Evolutionary conservation across 306 rosid species (phyloP).

Genomic region (Dalbergia cultrata): DNA sequence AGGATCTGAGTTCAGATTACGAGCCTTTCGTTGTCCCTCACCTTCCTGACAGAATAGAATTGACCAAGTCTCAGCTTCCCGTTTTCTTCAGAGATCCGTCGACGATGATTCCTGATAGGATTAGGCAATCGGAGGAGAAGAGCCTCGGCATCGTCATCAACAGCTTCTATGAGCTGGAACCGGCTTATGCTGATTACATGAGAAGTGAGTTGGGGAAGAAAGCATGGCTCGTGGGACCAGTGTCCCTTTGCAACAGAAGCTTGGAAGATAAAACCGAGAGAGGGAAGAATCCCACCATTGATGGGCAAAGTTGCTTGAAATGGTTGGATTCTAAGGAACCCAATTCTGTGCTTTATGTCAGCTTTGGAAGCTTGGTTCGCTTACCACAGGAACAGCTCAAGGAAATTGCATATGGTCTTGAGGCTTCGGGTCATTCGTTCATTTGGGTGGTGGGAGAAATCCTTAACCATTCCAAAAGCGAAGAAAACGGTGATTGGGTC

Average conservation of each 20-base stretch:
- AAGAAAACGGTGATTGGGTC: conserved; percentile 35
- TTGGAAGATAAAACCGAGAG: conserved; percentile 53
- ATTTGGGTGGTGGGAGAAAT: conserved; percentile 74
- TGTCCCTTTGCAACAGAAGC: conserved; percentile 61
- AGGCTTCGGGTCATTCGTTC: conserved; percentile 60
- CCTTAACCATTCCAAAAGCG: neutral
- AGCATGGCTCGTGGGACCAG: conserved; percentile 71
- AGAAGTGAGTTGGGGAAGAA: conserved; percentile 48
- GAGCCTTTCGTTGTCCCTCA: conserved; percentile 60
- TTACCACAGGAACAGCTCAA: conserved; percentile 51
- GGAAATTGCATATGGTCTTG: conserved; percentile 72
- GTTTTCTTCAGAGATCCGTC: conserved; percentile 43
- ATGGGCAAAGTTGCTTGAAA: conserved; percentile 55
- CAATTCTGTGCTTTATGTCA: conserved; percentile 63
- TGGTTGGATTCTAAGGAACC: conserved; percentile 67
- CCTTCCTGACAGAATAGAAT: conserved; percentile 58
- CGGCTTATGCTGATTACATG: conserved; percentile 55
- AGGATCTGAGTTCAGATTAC: conserved; percentile 52
- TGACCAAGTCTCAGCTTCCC: conserved; percentile 65
- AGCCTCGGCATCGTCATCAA: conserved; percentile 63
- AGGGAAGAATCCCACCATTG: conserved; percentile 56
- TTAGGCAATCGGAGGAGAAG: conserved; percentile 41
- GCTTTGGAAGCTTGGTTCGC: conserved; percentile 65
- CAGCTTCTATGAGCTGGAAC: conserved; percentile 68
- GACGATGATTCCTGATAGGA: neutral